These are phyloP conservation scores for Hyaloperonospora arabidopsidis DNA, from an alignment of 352 stramenopile species.

Conservation along the genomic window DNA sequence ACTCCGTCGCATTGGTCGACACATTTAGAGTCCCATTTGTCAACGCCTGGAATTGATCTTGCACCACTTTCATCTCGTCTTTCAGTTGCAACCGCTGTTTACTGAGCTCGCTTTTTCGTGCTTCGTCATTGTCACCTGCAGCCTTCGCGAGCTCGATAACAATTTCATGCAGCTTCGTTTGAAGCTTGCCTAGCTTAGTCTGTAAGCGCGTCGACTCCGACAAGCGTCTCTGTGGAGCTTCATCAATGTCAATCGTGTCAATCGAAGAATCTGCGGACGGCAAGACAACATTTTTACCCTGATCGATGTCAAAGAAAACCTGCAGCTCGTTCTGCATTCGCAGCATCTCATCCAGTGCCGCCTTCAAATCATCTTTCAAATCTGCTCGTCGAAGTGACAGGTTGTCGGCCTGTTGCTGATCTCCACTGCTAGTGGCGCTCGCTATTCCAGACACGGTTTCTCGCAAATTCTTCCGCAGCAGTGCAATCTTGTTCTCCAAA, in stretches of 20 bases:
- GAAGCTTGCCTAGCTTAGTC: slow-evolving; percentile 40
- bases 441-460: slow-evolving; percentile 56
- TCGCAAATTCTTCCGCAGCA: slow-evolving; percentile 58
- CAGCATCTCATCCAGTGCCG: slow-evolving; percentile 61
- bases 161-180: slow-evolving; percentile 50
- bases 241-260: slow-evolving; percentile 39
- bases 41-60: slow-evolving; percentile 44
- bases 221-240: slow-evolving; percentile 36
- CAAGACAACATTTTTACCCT: slow-evolving; percentile 25
- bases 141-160: slow-evolving; percentile 54
- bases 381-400: slow-evolving; percentile 52
- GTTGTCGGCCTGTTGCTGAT: slow-evolving; percentile 51
- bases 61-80: slow-evolving; percentile 61
- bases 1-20: slow-evolving; percentile 16
- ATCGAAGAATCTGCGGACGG: slow-evolving; percentile 19
- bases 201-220: slow-evolving; percentile 35
- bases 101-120: slow-evolving; percentile 40
- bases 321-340: slow-evolving; percentile 60
- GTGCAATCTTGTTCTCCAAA: slow-evolving; percentile 64
- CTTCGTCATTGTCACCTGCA: slow-evolving; percentile 44
- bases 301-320: slow-evolving; percentile 31
- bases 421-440: slow-evolving; percentile 42
- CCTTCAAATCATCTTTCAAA: slow-evolving; percentile 64
- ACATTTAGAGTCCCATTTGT: slow-evolving; percentile 33
- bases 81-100: slow-evolving; percentile 55